A percentile compares a stretch with the other conserved stretches of the same genome.
Evolutionary conservation across 106 monocot genomes (phyloP).

Genomic region (Apostasia ramifera): DNA sequence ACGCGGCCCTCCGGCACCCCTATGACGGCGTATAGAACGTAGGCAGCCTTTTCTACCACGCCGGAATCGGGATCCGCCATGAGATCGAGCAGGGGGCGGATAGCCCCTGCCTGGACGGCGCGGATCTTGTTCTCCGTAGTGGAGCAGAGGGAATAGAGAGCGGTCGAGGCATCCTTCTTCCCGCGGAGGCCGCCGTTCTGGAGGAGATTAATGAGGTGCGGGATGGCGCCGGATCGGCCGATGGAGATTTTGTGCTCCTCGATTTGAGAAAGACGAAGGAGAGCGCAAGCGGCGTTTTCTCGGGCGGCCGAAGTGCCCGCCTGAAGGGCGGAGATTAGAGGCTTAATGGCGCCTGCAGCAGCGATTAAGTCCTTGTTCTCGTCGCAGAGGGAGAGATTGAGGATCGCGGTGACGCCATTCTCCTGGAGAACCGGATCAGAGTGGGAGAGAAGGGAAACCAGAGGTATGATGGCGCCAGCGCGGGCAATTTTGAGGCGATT

Average conservation of each 20-base stretch:
- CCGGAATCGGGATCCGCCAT: slow-evolving; percentile 75
- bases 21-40: slow-evolving; percentile 35
- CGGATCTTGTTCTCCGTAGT: slow-evolving; percentile 52
- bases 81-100: slow-evolving; percentile 59
- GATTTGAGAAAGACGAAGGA: slow-evolving; percentile 57
- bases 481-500: slow-evolving; percentile 43
- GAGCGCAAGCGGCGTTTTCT: slow-evolving; percentile 81
- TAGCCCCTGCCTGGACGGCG: slow-evolving; percentile 56
- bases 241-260: slow-evolving; percentile 49
- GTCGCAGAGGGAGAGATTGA: slow-evolving; percentile 62
- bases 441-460: slow-evolving; percentile 55
- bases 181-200: slow-evolving; percentile 49
- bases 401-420: slow-evolving; percentile 52
- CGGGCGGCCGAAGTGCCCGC: slow-evolving; percentile 42
- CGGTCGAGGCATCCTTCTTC: slow-evolving; percentile 85
- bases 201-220: slow-evolving; percentile 49
- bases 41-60: slow-evolving; percentile 79
- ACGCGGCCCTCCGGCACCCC: slow-evolving; percentile 28
- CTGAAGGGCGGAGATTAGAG: slow-evolving; percentile 43
- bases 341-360: slow-evolving; percentile 54
- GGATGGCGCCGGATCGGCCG: slow-evolving; percentile 74
- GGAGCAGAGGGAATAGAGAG: slow-evolving; percentile 58
- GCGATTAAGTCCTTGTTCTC: slow-evolving; percentile 69
- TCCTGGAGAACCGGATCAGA: slow-evolving; percentile 54
- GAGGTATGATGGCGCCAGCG: slow-evolving; percentile 58